These are phyloP conservation scores for Marasmius tenuissimus DNA, from an alignment of 1,284 basidiomycete genomes.

Conservation along the genomic window DNA sequence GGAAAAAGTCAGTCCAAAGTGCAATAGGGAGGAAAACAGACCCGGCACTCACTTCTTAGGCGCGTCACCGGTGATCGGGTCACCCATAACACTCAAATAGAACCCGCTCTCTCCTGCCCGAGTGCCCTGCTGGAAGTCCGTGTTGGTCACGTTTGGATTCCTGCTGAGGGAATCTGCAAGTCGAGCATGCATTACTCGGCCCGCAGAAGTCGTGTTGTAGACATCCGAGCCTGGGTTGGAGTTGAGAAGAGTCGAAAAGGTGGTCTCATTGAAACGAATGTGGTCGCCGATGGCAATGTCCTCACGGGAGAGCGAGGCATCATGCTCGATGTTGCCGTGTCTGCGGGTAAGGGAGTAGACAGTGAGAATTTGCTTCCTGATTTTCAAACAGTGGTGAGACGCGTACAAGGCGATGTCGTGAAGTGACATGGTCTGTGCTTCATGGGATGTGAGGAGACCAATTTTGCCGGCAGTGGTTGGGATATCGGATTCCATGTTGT, in stretches of 20 bases:
- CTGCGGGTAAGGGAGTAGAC: not conserved
- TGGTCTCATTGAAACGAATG: conserved; percentile 17
- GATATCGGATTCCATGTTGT: conserved; percentile 2
- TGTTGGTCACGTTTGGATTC: conserved; percentile 3
- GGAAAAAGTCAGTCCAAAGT: not conserved
- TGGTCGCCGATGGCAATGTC: conserved; percentile 18
- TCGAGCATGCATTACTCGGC: conserved; percentile 5
- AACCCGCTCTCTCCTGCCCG: not conserved
- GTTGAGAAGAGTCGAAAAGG: not conserved
- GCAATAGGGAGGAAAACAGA: not conserved
- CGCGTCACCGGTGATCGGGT: not conserved
- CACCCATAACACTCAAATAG: conserved; percentile 1
- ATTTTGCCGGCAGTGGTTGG: conserved; percentile 12
- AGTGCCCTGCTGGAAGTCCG: not conserved
- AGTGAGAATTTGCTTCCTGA: not conserved
- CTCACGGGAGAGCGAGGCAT: conserved; percentile 20
- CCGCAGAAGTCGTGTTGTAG: conserved; percentile 1
- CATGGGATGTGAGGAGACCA: conserved; percentile 9
- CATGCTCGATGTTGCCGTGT: conserved; percentile 21
- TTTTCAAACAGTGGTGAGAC: not conserved
- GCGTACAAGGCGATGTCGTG: conserved; percentile 15
- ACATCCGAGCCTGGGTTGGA: not conserved
- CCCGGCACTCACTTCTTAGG: not conserved
- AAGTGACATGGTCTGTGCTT: conserved; percentile 10
- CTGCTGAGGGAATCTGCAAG: conserved; percentile 1